phyloP scores from a whole-genome alignment of 2,329 filamentous ascomycete species.

The Paecilomyces niveus region DNA sequence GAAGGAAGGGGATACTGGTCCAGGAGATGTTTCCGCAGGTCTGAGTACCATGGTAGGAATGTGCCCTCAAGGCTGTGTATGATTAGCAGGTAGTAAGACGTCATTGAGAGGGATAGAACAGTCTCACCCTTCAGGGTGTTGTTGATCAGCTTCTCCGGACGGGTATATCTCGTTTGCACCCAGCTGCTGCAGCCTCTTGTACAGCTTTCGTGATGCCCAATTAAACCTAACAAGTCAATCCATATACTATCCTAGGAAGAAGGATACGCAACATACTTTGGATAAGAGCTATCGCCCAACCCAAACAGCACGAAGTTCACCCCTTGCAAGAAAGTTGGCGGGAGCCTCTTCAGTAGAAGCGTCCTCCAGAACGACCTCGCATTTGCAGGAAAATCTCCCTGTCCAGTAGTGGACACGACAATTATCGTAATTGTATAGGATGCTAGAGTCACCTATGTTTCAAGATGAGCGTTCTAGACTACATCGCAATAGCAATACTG shows the following conservation, averaged over 20 bases:
- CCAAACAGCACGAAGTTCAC: conserved; percentile 81
- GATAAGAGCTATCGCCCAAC: conserved; percentile 88
- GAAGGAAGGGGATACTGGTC: conserved; percentile 61
- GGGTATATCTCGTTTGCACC: conserved; percentile 71
- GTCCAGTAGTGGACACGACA: conserved; percentile 83
- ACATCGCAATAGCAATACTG: background rate
- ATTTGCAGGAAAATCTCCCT: conserved; percentile 88
- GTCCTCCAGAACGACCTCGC: conserved; percentile 76
- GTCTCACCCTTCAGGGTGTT: conserved; percentile 82
- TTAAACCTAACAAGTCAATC: conserved; percentile 61
- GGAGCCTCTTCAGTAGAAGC: conserved; percentile 70
- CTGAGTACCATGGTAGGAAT: conserved; percentile 69
- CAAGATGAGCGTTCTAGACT: background rate
- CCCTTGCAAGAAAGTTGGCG: conserved; percentile 59
- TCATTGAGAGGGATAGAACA: background rate
- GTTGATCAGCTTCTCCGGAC: conserved; percentile 83
- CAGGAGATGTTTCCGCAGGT: conserved; percentile 60
- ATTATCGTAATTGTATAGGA: conserved; percentile 51
- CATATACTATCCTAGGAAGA: background rate
- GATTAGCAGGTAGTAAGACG: background rate
- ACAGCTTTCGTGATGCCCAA: conserved; percentile 82
- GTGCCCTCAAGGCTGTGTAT: conserved; percentile 65
- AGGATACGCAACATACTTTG: conserved; percentile 55
- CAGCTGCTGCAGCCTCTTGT: conserved; percentile 75
- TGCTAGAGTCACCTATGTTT: conserved; percentile 24